Percentiles rank a stretch among this genome's conserved stretches.
phyloP scores from a whole-genome alignment of 441 rosid species.

The Dalechampia spathulata region DNA sequence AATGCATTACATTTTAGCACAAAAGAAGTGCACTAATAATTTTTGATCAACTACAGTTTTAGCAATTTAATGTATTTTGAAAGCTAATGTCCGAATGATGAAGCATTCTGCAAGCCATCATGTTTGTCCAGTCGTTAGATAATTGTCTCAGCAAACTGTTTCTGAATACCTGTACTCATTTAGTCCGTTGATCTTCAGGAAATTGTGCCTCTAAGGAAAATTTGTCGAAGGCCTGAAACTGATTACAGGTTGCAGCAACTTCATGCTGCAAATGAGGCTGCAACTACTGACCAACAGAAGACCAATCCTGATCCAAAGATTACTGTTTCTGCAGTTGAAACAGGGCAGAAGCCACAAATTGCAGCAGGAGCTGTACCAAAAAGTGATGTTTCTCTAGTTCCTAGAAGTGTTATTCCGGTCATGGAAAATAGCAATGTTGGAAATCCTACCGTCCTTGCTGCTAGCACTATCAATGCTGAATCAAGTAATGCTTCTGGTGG shows the following conservation, averaged over 20 bases:
- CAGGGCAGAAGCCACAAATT: conserved; percentile 30
- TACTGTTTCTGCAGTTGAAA: conserved; percentile 18
- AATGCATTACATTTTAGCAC: background rate
- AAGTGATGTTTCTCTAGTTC: too few species aligned
- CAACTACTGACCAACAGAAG: conserved; percentile 40
- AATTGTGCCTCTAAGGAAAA: conserved; percentile 85
- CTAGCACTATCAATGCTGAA: background rate
- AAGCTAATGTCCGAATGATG: background rate
- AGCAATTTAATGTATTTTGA: background rate
- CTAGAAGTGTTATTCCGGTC: too few species aligned
- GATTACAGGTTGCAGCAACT: conserved; percentile 94
- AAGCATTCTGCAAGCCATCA: background rate
- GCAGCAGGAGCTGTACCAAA: conserved; percentile 9
- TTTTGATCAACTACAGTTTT: background rate
- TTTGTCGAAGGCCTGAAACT: conserved; percentile 95
- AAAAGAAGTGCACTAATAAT: too few species aligned
- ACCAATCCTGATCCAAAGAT: conserved; percentile 24
- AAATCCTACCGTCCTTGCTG: conserved; percentile 12
- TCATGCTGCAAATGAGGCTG: conserved; percentile 47
- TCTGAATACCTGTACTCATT: background rate
- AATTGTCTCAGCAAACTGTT: background rate
- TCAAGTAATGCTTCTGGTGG: background rate
- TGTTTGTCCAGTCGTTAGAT: background rate
- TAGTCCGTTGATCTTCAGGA: conserved; percentile 42
- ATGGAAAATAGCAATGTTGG: conserved; percentile 16